Evolutionary conservation across 805 yeast species (phyloP).

Genomic region (Metschnikowia baotianmanensis): DNA sequence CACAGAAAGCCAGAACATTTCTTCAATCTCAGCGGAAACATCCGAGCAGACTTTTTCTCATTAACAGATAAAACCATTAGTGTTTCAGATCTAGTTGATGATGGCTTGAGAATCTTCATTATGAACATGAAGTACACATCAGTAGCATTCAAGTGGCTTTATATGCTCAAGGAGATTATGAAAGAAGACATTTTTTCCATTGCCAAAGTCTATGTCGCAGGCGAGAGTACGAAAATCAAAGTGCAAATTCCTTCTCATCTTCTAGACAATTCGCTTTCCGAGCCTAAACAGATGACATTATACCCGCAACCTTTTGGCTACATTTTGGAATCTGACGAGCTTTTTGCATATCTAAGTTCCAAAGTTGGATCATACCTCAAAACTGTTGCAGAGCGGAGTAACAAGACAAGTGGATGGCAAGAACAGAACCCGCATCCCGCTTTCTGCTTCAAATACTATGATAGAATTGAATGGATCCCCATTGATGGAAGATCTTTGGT

Average conservation of each 20-base stretch:
- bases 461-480: slow-evolving; percentile 58
- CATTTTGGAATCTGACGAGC: slow-evolving; percentile 20
- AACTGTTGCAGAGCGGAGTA: neutral
- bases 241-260: slow-evolving; percentile 42
- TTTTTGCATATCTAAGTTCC: slow-evolving; percentile 40
- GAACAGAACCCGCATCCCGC: slow-evolving; percentile 34
- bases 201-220: slow-evolving; percentile 45
- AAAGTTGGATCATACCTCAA: slow-evolving; percentile 22
- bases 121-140: slow-evolving; percentile 52
- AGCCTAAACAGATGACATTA: slow-evolving; percentile 11
- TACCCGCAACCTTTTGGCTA: slow-evolving; percentile 23
- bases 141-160: slow-evolving; percentile 62
- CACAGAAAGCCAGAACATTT: slow-evolving; percentile 23
- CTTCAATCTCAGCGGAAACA: slow-evolving; percentile 19
- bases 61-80: slow-evolving; percentile 68
- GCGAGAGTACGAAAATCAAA: slow-evolving; percentile 42
- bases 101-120: slow-evolving; percentile 43
- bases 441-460: slow-evolving; percentile 65
- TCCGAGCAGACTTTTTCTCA: slow-evolving; percentile 54
- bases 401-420: slow-evolving; percentile 9
- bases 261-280: slow-evolving; percentile 11
- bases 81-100: slow-evolving; percentile 34
- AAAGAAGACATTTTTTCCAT: slow-evolving; percentile 30
- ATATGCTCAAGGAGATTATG: slow-evolving; percentile 49
- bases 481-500: slow-evolving; percentile 29